Evolutionary conservation across 306 rosid genomes (phyloP), one percentile per base, ranked within the genome.

Genomic region (Dicorynia guianensis): DNA sequence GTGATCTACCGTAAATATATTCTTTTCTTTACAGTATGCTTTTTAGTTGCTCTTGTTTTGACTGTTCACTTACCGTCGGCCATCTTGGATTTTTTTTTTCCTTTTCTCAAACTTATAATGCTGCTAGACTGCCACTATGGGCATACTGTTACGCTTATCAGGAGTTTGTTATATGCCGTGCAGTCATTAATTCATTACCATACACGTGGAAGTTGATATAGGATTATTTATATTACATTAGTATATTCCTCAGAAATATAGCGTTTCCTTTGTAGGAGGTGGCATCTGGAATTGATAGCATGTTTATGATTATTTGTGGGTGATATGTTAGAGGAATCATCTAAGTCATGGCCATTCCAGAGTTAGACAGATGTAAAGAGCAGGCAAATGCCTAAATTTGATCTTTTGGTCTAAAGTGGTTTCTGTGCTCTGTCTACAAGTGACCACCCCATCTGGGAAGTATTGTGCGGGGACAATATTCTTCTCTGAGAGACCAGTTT

Each of bases 121-220:
- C 30, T 25, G 30, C 30, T 25, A 25, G 64, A 55, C 19, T 61
- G 48, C 40, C 49, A 12, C 68, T 11, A 48, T 20, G 65, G n/a
- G 7, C 57, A 74, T 8, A 39, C 49, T 43, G 55, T 74, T 52
- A 50, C 4, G 25, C 43, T n/a, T 30, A 58, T 48, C 73, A 30
- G 20, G 47, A 48, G 53, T 14, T 60, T 25, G 8, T 52, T 14
- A 38, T 25, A 25, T 1, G 30, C 30, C 1, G 30, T 25, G 30
- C 65, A 76, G 40, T 56, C 42, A 43, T 17, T 36, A 68, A 54
- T 14, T 67, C 42, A 17, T 53, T 11, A 46, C 11, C 47, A 5
- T 13, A 0, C 12, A 11, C n/a, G 36, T 66, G 77, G n/a, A 46
- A 25, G 14, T 47, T 62, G 53, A 53, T 40, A 47, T 36, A 33